Conservation (phyloP, 176 grass and related monocot species). For the Triticum dicoccoides region DNA sequence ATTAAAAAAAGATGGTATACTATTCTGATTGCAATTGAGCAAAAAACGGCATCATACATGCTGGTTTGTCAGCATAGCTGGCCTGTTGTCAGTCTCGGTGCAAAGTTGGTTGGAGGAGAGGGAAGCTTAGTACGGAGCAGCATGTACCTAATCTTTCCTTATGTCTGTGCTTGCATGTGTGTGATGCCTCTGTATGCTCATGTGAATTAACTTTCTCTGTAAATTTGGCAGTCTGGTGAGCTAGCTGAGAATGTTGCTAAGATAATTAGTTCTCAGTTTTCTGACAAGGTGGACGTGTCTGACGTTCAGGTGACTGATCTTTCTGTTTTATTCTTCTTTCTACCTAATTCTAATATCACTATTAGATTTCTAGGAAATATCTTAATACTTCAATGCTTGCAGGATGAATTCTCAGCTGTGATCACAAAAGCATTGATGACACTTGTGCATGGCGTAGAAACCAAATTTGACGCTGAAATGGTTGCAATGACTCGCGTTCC, state of each 20-base stretch:
- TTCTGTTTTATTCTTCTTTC: slow-evolving; percentile 21
- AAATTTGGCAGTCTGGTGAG: slow-evolving; percentile 72
- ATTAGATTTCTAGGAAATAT: slow-evolving; percentile 13
- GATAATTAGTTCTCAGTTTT: slow-evolving; percentile 86
- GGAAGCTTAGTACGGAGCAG: neutral
- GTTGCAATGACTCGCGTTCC: slow-evolving; percentile 90
- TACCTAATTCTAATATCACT: slow-evolving; percentile 8
- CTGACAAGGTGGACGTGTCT: slow-evolving; percentile 93
- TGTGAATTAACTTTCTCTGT: slow-evolving; percentile 21
- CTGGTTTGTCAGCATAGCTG: neutral
- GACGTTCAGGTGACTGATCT: slow-evolving; percentile 78
- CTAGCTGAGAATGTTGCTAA: slow-evolving; percentile 97
- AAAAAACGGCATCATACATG: neutral
- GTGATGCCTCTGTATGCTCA: neutral
- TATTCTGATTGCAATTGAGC: neutral
- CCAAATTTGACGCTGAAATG: slow-evolving; percentile 99
- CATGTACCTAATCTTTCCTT: neutral
- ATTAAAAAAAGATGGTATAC: neutral
- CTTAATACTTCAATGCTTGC: slow-evolving; percentile 30
- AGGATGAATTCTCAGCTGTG: slow-evolving; percentile 96
- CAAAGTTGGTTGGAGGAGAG: neutral
- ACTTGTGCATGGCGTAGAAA: slow-evolving; percentile 95
- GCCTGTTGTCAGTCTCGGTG: neutral
- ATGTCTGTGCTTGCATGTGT: neutral
- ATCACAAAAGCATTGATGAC: slow-evolving; percentile 97